phyloP scores from a whole-genome alignment of 2,329 filamentous ascomycete species.

The Xylaria sp. region DNA sequence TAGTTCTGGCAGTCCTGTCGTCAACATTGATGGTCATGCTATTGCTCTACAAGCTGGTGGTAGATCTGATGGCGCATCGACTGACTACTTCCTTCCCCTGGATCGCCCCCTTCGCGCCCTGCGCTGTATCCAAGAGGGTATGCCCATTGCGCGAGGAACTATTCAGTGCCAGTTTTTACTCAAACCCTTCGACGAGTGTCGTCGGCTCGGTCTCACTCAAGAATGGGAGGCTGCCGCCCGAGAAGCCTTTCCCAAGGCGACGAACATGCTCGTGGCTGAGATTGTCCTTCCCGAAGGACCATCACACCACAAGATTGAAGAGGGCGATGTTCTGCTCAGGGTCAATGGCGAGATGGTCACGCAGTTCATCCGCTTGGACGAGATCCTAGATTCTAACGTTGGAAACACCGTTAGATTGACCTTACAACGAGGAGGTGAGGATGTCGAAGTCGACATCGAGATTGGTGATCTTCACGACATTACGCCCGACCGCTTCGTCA shows the following conservation, averaged over 20 bases:
- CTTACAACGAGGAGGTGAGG: constrained; percentile 82
- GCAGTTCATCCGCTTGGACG: constrained; percentile 86
- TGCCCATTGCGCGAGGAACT: constrained; percentile 80
- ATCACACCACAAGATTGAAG: constrained; percentile 78
- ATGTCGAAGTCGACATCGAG: constrained; percentile 75
- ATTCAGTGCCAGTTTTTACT: constrained; percentile 97
- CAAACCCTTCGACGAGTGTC: constrained; percentile 96
- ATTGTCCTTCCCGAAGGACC: constrained; percentile 90
- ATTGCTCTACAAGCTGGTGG: constrained; percentile 93
- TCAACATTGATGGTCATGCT: constrained; percentile 88
- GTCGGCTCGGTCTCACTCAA: constrained; percentile 75
- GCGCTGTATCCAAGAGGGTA: constrained; percentile 72
- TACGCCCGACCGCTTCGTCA: constrained; percentile 91
- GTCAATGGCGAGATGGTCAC: constrained; percentile 91
- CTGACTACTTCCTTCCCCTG: constrained; percentile 93
- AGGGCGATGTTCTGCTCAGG: constrained; percentile 89
- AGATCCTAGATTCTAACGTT: constrained; percentile 84
- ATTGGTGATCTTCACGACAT: constrained; percentile 91
- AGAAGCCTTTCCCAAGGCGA: constrained; percentile 81
- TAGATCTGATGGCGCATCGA: constrained; percentile 88
- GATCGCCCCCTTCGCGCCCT: constrained; percentile 85
- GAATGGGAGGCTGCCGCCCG: constrained; percentile 84
- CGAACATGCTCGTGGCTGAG: constrained; percentile 94
- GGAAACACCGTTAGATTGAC: constrained; percentile 71
- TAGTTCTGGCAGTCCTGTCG: constrained; percentile 96